Conservation (phyloP, 306 rosid species). For the Citrullus colocynthis region DNA sequence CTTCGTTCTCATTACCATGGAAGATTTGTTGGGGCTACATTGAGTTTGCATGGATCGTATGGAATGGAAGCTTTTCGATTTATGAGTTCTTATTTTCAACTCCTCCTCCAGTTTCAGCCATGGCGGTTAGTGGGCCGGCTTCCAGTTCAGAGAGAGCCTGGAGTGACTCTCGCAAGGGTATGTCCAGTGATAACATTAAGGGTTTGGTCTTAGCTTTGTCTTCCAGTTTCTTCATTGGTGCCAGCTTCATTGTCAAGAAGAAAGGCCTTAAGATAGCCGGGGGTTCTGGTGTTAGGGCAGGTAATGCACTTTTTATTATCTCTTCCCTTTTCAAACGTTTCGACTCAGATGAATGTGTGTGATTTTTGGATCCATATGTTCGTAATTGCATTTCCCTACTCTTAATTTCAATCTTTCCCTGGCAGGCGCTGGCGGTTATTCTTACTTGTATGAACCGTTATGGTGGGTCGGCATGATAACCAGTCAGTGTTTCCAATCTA, state of each 20-base stretch:
- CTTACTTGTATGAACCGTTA: constrained; percentile 41
- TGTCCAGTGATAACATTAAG: constrained; percentile 12
- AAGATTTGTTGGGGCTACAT: neutral
- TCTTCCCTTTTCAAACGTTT: neutral
- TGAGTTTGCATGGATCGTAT: constrained; percentile 10
- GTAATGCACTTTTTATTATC: neutral
- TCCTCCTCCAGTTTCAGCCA: neutral
- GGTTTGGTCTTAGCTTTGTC: constrained; percentile 19
- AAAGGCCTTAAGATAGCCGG: constrained; percentile 19
- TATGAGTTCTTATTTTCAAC: neutral
- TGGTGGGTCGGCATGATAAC: constrained; percentile 65
- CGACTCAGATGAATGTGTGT: neutral
- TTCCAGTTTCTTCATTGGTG: constrained; percentile 21
- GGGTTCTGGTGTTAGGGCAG: constrained; percentile 16
- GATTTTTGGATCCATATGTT: neutral
- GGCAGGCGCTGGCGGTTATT: constrained; percentile 53
- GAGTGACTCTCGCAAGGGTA: neutral
- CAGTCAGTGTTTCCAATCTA: constrained; percentile 24
- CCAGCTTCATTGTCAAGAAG: constrained; percentile 26
- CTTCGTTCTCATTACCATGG: neutral
- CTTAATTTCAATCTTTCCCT: neutral
- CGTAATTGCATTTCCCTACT: neutral
- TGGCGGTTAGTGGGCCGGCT: constrained; percentile 4
- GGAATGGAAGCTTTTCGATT: neutral
- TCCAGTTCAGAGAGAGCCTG: neutral